Base-by-base conservation (phyloP, 176 grass and related monocot genomes). In the Bonia amplexicaulis region DNA sequence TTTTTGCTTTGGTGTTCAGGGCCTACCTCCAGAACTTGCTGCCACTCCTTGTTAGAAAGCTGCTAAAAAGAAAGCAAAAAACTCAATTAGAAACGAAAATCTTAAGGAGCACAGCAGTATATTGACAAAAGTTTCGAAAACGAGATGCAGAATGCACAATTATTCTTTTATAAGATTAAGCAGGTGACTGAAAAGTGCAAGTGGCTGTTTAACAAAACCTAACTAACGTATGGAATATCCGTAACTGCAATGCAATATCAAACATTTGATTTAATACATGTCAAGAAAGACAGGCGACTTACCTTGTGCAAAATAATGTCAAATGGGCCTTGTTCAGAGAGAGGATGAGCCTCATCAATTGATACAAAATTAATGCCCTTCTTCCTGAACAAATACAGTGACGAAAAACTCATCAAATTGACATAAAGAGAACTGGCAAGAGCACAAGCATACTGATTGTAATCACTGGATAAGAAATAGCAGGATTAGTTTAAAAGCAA, bases 231-330 rank as follows among this genome's bases (percentile, higher is more conserved):
- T 65, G 69, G 55, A 15, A 73, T 72, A 73, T 13, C 37, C 11
- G 15, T 39, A 46, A 63, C 11, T 49, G 16, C n/a, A n/a, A n/a
- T n/a, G n/a, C n/a, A 85, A 20, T 42, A 57, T 42, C 16, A 19
- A 44, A 14, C 3, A 31, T 27, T 48, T 69, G 23, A 52, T 77
- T 35, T 59, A n/a, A n/a, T 29, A 27, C 27, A 67, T 54, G 37
- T 35, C 48, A 81, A 67, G 12, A 81, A 74, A 81, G 51, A 46
- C 37, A 76, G 6, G 44, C 6, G 0, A 76, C 74, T n/a, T 62
- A 97, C 94, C 94, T 97, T 97, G 58, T 97, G 94, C 85, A 97
- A 85, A 79, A 97, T 89, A 45, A 97, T 91, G 77, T 97, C 91
- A 85, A 97, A 97, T 55, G 91, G 94, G 19, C 94, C 94, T 97